Base-by-base conservation (phyloP, 352 stramenopile species). In the Globisporangium acanthophoron region DNA sequence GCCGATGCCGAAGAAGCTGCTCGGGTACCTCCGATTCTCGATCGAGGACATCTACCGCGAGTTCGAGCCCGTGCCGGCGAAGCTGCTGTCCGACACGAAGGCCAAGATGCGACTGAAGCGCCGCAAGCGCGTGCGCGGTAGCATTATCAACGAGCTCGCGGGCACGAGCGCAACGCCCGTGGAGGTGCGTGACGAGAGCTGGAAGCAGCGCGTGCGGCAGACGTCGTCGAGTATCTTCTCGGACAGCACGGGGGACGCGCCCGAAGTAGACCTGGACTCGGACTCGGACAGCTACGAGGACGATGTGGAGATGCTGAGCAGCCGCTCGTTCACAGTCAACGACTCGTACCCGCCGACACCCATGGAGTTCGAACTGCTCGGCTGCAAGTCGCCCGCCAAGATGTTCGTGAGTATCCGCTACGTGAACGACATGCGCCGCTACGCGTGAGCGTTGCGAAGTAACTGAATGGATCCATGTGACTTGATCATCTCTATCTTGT, bases 31-130 rank as follows among this genome's bases (percentile, higher is more conserved):
- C 45, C 71, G 74, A 5, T 80, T 92, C 45, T 91, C 83, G 21
- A 78, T 93, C 54, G 80, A 95, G 45, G 80, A 95, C n/a, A 88
- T 95, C 37, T 93, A 90, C 58, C 80, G 80, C 40, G 74, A 93
- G 35, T 95, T 92, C 52, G 71, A 90, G 16, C 63, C 78, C 2
- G 73, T 95, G 33, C 83, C 85, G 8, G 76, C 74, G 13, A 88
- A 90, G 59, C 65, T 93, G 16, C 66, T 93, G 43, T 46, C 73
- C 27, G 78, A 93, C 58, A 70, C 78, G 45, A 83, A 78, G 57
- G 71, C 80, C 16, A 93, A 93, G 62, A 66, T 86, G 64, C 77
- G 78, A 8, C 58, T 95, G 58, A 91, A 91, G 64, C 71, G 74
- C 11, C 85, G 85, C 54, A 93, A 92, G 63, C 79, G 85, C 21